These are phyloP conservation scores for Clohesyomyces aquaticus DNA, from an alignment of 495 filamentous ascomycete species.

Conservation along the genomic window DNA sequence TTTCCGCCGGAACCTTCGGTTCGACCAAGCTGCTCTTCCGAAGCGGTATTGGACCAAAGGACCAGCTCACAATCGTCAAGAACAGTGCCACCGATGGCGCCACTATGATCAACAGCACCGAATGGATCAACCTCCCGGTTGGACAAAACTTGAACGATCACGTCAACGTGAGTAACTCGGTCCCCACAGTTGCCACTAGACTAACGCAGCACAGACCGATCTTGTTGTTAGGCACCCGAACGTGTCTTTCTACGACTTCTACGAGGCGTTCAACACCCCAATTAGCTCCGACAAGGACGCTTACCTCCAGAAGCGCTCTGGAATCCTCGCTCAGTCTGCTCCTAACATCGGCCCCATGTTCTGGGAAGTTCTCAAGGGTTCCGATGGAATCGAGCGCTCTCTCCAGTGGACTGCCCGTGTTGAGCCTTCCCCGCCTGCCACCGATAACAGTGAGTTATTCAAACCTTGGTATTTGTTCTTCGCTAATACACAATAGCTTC, in stretches of 20 bases:
- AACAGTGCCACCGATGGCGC: slow-evolving; percentile 39
- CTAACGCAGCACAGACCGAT: slow-evolving; percentile 61
- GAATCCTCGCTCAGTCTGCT: slow-evolving; percentile 70
- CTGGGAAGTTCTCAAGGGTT: slow-evolving; percentile 62
- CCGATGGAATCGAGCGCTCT: slow-evolving; percentile 67
- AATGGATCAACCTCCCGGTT: slow-evolving; percentile 76
- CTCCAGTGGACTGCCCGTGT: slow-evolving; percentile 68
- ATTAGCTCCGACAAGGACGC: slow-evolving; percentile 51
- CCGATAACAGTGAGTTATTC: slow-evolving; percentile 40
- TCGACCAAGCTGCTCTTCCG: slow-evolving; percentile 68
- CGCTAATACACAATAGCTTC: slow-evolving; percentile 42
- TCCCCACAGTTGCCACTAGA: slow-evolving; percentile 8
- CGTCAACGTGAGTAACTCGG: slow-evolving; percentile 33
- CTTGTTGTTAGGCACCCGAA: slow-evolving; percentile 64
- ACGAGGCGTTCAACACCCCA: slow-evolving; percentile 59
- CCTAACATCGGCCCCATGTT: slow-evolving; percentile 67
- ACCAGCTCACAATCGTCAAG: slow-evolving; percentile 46
- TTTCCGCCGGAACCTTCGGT: slow-evolving; percentile 72
- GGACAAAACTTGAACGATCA: slow-evolving; percentile 77
- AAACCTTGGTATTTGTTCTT: slow-evolving; percentile 42
- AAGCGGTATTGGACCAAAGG: slow-evolving; percentile 47
- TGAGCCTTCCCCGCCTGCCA: slow-evolving; percentile 45
- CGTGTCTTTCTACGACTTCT: slow-evolving; percentile 68
- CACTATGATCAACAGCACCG: slow-evolving; percentile 57
- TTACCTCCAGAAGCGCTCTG: slow-evolving; percentile 58